Conservation (phyloP, 2,329 filamentous ascomycete species). For the Penicillium sp. region DNA sequence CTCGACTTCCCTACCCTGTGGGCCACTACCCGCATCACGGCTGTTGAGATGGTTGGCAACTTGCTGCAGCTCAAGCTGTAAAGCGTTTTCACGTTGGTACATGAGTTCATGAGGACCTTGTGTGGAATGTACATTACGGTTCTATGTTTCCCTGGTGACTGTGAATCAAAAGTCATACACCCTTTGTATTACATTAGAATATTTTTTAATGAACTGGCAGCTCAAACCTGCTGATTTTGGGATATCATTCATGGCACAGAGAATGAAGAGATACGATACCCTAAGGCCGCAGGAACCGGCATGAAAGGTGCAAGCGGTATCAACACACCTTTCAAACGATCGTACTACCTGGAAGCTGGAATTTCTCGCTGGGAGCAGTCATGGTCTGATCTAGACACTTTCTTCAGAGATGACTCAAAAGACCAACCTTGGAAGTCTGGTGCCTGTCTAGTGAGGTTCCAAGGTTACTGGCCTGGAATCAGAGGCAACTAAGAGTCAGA, state of each 20-base stretch:
- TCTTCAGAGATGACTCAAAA: too few species aligned
- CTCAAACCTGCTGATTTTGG: background rate
- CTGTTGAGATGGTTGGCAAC: conserved; percentile 73
- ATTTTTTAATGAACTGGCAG: background rate
- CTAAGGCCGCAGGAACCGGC: background rate
- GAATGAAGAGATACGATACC: background rate
- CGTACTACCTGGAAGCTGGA: too few species aligned
- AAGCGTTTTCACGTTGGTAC: conserved; percentile 13
- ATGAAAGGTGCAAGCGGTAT: background rate
- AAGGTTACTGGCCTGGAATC: too few species aligned
- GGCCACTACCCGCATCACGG: conserved; percentile 74
- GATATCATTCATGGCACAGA: background rate
- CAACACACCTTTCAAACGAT: background rate
- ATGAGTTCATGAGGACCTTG: background rate
- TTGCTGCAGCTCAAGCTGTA: conserved; percentile 71
- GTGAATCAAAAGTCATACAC: conserved; percentile 1
- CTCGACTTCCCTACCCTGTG: conserved; percentile 83
- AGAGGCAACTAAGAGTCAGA: too few species aligned
- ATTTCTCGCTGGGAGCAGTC: too few species aligned
- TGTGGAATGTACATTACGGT: conserved; percentile 8
- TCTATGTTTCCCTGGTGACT: background rate
- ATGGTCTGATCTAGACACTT: too few species aligned
- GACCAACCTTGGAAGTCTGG: too few species aligned
- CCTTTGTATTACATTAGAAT: background rate
- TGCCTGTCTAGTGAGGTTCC: too few species aligned